Conservation (phyloP, 441 rosid species). For the Corymbia calophylla region DNA sequence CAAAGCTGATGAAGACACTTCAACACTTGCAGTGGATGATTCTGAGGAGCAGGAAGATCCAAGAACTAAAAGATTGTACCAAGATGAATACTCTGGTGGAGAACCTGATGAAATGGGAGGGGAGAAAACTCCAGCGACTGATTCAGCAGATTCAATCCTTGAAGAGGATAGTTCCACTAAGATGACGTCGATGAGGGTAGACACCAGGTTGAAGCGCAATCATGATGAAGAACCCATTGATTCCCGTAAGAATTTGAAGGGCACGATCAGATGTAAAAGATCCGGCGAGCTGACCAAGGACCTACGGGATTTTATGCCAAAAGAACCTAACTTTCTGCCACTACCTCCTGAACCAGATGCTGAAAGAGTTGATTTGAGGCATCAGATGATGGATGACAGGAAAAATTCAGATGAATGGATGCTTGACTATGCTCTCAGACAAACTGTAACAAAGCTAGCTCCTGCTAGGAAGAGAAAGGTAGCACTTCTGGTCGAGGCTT, state of each 20-base stretch:
- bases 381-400: slow-evolving; percentile 50
- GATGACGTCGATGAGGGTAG: neutral
- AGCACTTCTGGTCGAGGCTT: slow-evolving; percentile 66
- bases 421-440: slow-evolving; percentile 59
- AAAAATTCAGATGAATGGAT: slow-evolving; percentile 62
- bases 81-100: neutral
- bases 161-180: neutral
- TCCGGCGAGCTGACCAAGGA: slow-evolving; percentile 22
- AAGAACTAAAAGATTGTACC: neutral
- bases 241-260: slow-evolving; percentile 15
- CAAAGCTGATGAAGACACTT: neutral
- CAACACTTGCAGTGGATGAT: neutral
- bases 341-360: slow-evolving; percentile 39
- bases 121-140: slow-evolving; percentile 7
- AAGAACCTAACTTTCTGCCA: slow-evolving; percentile 75
- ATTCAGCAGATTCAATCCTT: slow-evolving; percentile 4
- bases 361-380: slow-evolving; percentile 60
- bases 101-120: slow-evolving; percentile 23
- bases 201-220: slow-evolving; percentile 8
- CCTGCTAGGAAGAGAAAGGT: slow-evolving; percentile 60
- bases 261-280: slow-evolving; percentile 36
- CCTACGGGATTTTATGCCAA: slow-evolving; percentile 51
- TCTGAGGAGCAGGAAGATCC: slow-evolving; percentile 17
- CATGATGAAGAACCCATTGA: slow-evolving; percentile 22
- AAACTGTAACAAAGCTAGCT: slow-evolving; percentile 51